Base-by-base conservation (phyloP, 345 rosid genomes). In the Capsella bursapastoris region DNA sequence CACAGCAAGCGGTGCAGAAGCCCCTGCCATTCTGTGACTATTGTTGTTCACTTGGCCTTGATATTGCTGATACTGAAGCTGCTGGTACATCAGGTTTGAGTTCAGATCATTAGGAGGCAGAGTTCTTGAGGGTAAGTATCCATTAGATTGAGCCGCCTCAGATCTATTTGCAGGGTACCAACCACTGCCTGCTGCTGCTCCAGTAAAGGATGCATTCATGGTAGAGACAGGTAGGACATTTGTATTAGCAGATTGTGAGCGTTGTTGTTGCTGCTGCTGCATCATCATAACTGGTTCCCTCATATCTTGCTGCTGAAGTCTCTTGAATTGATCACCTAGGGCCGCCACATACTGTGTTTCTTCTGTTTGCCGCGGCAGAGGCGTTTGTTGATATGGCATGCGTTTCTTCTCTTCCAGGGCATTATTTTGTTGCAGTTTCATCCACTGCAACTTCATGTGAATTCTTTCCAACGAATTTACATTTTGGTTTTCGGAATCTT, bases 221-320 rank as follows among this genome's bases (percentile, higher is more conserved):
- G 79, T 78, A 47, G 85, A 70, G 66, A 75, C 82, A 41, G 91
- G 87, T 71, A 82, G 64, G 76, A 76, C 86, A 70, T 82, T 87
- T 50, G 83, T 55, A 75, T 79, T 87, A 61, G 83, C 56, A n/a
- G 93, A 83, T 38, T 66, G 81, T 43, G 77, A 72, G 29, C 58
- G 73, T 66, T 78, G 74, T 69, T 88, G 91, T 38, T 88, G 91
- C 43, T 86, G 84, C 40, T 92, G 86, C 82, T 87, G 98, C 92
- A 93, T 90, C 88, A 82, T 52, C 18, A 80, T 68, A 28, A 84
- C 83, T 7, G 96, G 92, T 68, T 93, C 96, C 82, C 91, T 84
- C 48, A 85, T 79, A 38, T 85, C 79, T 64, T 83, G 80, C 66
- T 86, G 92, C 70, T 86, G 91, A 59, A 80, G 82, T 66, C 72